Base-by-base conservation (phyloP, 495 filamentous ascomycete genomes). In the Daldinia decipiens region DNA sequence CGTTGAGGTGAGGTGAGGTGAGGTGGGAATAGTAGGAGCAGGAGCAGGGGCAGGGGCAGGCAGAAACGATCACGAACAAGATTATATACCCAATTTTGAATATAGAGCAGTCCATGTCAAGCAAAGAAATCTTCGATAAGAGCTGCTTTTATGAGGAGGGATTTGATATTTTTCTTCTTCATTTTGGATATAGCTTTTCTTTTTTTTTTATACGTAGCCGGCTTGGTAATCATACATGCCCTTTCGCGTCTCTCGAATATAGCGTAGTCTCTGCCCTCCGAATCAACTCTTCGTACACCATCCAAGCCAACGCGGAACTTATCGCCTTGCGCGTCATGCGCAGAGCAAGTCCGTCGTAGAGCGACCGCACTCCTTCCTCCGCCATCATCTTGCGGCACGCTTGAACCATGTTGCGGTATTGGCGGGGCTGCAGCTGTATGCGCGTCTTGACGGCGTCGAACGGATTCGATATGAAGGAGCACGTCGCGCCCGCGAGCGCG, bases 361-460 rank as follows among this genome's bases (percentile, higher is more conserved):
- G 82, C 67, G 92, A 90, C 58, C 91, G 84, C 17, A 91, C 72
- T 0, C 94, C 94, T 65, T 98, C 95, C 74, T 97, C 91, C 24
- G 76, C 80, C 5, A 98, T 78, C 92, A 99, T 96, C 64, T 88
- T 78, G 68, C 80, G 83, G 24, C 85, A 87, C 4, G 93, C 93
- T 31, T 90, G 87, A 65, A 92, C 74, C 91, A 97, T 93, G 73
- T 98, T 98, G 32, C 87, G 82, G 73, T 99, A 99, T 64, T 87
- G 84, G 6, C 81, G 85, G 24, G 95, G 95, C 82, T 94, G 89
- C 17, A 99, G 85, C 83, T 99, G 95, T 65, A 99, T 86, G 54
- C 95, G 83, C 15, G 95, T 99, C 85, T 99, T 99, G 78, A 98
- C 88, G 4, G 93, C 92, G 81, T 99, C 95, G 70, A 98, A 98